Conservation (phyloP, 169 alveolate species). For the Amoebophrya sp. region DNA sequence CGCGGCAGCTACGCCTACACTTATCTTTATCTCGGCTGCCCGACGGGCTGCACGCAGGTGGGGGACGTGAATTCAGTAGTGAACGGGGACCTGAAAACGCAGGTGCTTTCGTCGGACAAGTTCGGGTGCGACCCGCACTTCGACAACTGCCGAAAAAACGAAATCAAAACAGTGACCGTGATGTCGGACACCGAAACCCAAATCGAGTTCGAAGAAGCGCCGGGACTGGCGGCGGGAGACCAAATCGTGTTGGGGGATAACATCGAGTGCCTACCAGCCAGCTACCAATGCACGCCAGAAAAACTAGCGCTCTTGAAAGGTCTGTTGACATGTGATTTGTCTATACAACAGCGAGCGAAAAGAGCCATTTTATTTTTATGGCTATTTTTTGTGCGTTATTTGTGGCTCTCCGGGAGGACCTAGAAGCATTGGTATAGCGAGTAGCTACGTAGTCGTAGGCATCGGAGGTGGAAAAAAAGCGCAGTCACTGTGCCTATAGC, state of each 20-base stretch:
- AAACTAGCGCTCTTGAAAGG: constrained; percentile 6
- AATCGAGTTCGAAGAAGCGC: background rate
- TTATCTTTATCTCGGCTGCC: constrained; percentile 2
- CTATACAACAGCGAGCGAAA: no score
- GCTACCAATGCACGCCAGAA: constrained; percentile 3
- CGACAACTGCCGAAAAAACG: background rate
- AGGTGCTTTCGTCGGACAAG: background rate
- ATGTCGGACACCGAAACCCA: constrained; percentile 5
- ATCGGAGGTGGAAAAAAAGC: no score
- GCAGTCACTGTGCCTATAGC: no score
- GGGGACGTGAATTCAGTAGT: background rate
- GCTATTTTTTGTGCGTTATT: no score
- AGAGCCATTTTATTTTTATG: no score
- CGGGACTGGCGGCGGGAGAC: constrained; percentile 10
- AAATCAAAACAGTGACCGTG: background rate
- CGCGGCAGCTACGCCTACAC: background rate
- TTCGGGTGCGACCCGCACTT: constrained; percentile 3
- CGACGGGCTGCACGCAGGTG: constrained; percentile 4
- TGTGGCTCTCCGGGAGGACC: no score
- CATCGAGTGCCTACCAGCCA: background rate
- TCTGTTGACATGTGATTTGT: no score
- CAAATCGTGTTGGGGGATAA: background rate
- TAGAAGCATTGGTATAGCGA: no score
- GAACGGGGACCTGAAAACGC: background rate
- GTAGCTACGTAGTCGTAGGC: no score